Evolutionary conservation across 2,329 filamentous ascomycete genomes (phyloP).

Genomic region (Stylonectria norvegica): DNA sequence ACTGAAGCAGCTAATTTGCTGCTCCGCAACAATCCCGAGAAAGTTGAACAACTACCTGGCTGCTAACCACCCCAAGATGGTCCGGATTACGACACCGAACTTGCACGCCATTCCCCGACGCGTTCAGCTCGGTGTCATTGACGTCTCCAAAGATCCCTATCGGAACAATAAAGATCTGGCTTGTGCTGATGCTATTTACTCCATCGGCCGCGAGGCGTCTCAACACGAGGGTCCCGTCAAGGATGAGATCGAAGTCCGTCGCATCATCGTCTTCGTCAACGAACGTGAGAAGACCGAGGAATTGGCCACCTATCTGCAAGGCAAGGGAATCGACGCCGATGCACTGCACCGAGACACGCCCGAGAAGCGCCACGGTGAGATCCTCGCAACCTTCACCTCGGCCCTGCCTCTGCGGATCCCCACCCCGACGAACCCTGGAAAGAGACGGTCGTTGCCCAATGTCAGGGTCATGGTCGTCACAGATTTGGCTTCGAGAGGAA

Average conservation of each 20-base stretch:
- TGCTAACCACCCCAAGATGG: conserved; percentile 76
- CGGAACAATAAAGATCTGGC: conserved; percentile 88
- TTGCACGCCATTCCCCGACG: conserved; percentile 92
- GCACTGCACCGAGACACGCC: conserved; percentile 82
- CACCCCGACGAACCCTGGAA: conserved; percentile 28
- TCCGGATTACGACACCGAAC: conserved; percentile 88
- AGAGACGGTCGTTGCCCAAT: conserved; percentile 59
- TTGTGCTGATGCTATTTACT: conserved; percentile 92
- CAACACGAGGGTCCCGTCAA: conserved; percentile 55
- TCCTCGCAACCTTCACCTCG: conserved; percentile 70
- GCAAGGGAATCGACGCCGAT: conserved; percentile 84
- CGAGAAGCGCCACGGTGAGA: conserved; percentile 72
- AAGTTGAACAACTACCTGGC: conserved; percentile 83
- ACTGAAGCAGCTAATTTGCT: conserved; percentile 81
- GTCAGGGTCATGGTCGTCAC: conserved; percentile 93
- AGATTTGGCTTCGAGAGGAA: conserved; percentile 86
- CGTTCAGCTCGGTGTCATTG: conserved; percentile 89
- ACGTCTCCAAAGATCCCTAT: conserved; percentile 90
- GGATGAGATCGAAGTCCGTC: conserved; percentile 65
- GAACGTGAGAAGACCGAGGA: conserved; percentile 85
- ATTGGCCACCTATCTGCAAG: conserved; percentile 71
- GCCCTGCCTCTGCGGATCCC: conserved; percentile 39
- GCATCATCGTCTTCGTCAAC: conserved; percentile 94
- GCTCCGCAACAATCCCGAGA: conserved; percentile 91
- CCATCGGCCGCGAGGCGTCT: conserved; percentile 74